Conservation (phyloP, 176 grass and related monocot genomes). For the Aegilops umbellulata region DNA sequence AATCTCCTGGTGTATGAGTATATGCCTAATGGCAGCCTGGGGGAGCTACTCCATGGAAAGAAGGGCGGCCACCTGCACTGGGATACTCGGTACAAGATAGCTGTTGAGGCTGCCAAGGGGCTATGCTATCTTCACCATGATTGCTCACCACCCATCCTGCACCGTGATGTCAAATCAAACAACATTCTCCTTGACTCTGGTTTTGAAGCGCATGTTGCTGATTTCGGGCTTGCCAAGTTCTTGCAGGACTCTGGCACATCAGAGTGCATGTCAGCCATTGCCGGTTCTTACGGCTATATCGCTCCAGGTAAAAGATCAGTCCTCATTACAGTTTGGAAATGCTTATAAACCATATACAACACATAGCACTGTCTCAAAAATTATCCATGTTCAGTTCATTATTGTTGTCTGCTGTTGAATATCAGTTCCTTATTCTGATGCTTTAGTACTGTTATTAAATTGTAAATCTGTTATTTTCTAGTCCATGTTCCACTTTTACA, state of each 20-base stretch:
- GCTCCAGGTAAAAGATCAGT: constrained; percentile 70
- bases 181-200: constrained; percentile 87
- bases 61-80: constrained; percentile 86
- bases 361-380: not conserved
- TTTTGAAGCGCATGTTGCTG: constrained; percentile 88
- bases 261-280: constrained; percentile 96
- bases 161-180: constrained; percentile 92
- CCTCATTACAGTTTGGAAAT: not conserved
- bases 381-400: constrained; percentile 13
- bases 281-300: constrained; percentile 96
- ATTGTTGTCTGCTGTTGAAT: not conserved
- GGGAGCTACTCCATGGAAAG: constrained; percentile 92
- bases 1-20: constrained; percentile 94
- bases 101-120: constrained; percentile 91
- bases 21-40: constrained; percentile 98
- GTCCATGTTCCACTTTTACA: not conserved
- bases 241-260: constrained; percentile 75
- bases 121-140: constrained; percentile 98
- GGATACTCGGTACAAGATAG: constrained; percentile 87
- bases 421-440: not conserved
- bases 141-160: constrained; percentile 77
- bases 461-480: not conserved
- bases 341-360: not conserved
- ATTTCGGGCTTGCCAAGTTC: constrained; percentile 88
- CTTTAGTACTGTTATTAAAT: not conserved